Conservation (phyloP, 345 rosid species). For the Eucalyptus pauciflora region DNA sequence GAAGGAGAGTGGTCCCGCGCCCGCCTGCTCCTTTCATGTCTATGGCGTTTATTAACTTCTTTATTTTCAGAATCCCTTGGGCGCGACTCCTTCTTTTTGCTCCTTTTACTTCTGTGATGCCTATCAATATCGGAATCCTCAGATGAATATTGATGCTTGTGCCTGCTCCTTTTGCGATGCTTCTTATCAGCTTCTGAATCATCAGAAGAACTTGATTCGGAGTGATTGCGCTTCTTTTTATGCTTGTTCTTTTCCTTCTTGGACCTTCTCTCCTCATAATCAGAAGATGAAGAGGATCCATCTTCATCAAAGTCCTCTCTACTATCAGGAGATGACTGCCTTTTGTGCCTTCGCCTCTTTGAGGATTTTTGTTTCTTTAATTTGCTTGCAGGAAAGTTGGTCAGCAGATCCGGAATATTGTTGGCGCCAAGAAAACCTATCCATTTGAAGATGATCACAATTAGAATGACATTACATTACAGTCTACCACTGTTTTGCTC, state of each 20-base stretch:
- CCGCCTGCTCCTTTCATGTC: slow-evolving; percentile 9
- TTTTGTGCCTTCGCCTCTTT: slow-evolving; percentile 33
- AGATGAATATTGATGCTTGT: slow-evolving; percentile 10
- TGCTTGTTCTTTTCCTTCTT: slow-evolving; percentile 33
- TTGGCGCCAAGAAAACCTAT: slow-evolving; percentile 72
- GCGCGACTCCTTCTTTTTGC: slow-evolving; percentile 10
- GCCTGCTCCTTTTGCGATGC: slow-evolving; percentile 15
- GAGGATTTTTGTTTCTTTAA: slow-evolving; percentile 29
- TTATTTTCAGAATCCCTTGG: slow-evolving; percentile 15
- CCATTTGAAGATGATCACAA: background rate
- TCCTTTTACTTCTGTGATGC: slow-evolving; percentile 8
- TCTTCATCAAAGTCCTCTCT: background rate
- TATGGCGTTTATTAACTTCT: slow-evolving; percentile 9
- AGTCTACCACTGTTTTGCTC: background rate
- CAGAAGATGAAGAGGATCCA: slow-evolving; percentile 22
- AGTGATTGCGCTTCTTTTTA: slow-evolving; percentile 18
- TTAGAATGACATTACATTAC: background rate
- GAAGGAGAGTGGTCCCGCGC: background rate
- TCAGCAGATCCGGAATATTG: slow-evolving; percentile 51
- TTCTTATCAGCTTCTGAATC: slow-evolving; percentile 14
- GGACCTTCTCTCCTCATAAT: slow-evolving; percentile 7
- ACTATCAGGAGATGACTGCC: slow-evolving; percentile 16
- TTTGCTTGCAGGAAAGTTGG: slow-evolving; percentile 31
- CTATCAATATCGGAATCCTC: slow-evolving; percentile 8
- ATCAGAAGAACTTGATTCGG: slow-evolving; percentile 21